Conservation (phyloP, 202 grass and related monocot species). For the Schoenoplectus triqueter region DNA sequence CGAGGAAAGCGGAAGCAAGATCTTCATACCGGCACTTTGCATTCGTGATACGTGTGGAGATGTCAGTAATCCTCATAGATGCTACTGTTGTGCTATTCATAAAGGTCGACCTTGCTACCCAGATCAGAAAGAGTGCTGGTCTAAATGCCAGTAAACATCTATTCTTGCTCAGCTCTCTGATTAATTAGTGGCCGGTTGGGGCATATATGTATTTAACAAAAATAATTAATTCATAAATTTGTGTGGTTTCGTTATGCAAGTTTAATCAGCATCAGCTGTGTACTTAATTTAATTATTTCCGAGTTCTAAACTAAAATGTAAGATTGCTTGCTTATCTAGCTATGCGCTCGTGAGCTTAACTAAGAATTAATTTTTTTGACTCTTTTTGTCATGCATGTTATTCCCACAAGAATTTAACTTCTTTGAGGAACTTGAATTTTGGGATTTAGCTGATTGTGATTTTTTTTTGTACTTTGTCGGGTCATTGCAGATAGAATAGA, state of each 20-base stretch:
- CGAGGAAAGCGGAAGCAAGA: constrained; percentile 8
- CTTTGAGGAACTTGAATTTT: background rate
- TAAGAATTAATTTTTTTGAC: background rate
- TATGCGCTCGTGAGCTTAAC: no score
- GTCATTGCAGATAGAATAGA: background rate
- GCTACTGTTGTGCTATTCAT: background rate
- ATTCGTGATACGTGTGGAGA: constrained; percentile 5
- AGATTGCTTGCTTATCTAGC: background rate
- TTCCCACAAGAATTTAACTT: background rate
- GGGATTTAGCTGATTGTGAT: background rate
- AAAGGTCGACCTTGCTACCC: background rate
- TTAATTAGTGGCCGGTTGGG: no score
- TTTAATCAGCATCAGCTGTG: no score
- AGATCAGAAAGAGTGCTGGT: constrained; percentile 20
- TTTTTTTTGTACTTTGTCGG: background rate
- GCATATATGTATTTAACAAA: no score
- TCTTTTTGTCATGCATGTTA: background rate
- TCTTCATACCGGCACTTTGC: constrained; percentile 26
- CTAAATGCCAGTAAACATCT: constrained; percentile 12
- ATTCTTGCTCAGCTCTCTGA: background rate
- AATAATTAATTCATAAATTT: no score
- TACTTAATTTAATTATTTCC: no score
- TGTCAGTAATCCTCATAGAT: background rate
- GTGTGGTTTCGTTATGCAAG: no score
- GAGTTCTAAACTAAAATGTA: background rate